A percentile compares a stretch with the other conserved stretches of the same genome.
These are phyloP conservation scores for Penicillium diatomitis DNA, from an alignment of 495 filamentous ascomycete species.

Conservation along the genomic window DNA sequence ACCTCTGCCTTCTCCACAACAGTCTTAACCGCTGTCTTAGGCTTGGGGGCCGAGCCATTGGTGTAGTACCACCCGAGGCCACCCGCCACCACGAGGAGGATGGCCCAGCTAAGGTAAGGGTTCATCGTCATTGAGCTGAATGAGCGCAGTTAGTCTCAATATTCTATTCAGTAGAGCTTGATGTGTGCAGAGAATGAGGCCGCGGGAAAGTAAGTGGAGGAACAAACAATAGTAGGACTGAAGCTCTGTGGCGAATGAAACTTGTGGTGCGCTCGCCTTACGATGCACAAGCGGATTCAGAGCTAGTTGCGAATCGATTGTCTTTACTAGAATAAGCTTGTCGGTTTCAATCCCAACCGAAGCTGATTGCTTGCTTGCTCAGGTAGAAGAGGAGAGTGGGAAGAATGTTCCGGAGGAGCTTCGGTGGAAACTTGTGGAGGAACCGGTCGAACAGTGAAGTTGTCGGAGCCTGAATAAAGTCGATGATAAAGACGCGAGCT, in stretches of 20 bases:
- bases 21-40: constrained; percentile 22
- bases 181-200: too few relatives aligned
- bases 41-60: constrained; percentile 28
- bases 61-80: constrained; percentile 41
- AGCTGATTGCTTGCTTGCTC: too few relatives aligned
- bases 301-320: too few relatives aligned
- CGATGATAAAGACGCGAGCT: too few relatives aligned
- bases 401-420: not conserved
- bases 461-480: not conserved
- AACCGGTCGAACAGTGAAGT: constrained; percentile 5
- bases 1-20: constrained; percentile 29
- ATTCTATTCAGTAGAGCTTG: not conserved
- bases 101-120: constrained; percentile 46
- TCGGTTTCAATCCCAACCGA: too few relatives aligned
- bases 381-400: not conserved
- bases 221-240: too few relatives aligned
- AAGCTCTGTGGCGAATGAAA: too few relatives aligned
- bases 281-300: too few relatives aligned
- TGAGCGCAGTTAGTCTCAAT: constrained; percentile 8
- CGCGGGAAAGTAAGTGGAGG: too few relatives aligned
- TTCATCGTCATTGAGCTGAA: constrained; percentile 31
- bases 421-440: constrained; percentile 1
- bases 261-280: too few relatives aligned
- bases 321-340: too few relatives aligned
- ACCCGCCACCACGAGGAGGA: constrained; percentile 44